Base-by-base conservation (phyloP, 2,329 filamentous ascomycete species). In the Colletotrichum magnum region DNA sequence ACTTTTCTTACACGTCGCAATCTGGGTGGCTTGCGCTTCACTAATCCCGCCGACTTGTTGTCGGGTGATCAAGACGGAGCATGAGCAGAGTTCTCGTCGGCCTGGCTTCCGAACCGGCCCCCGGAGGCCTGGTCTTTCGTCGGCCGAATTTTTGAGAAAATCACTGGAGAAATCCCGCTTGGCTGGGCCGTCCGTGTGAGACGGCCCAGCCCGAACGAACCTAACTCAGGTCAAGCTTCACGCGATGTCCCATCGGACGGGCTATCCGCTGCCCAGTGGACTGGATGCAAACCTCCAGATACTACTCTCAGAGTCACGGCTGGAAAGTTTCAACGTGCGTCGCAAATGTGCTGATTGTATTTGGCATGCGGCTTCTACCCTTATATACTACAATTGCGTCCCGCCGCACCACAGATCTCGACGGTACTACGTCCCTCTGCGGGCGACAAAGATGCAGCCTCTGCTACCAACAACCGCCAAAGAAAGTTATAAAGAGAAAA, bases 331-430 rank as follows among this genome's bases (percentile, higher is more conserved):
- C 21, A 2, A 4, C 12, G 4, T 18, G 52, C 53, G 39, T 28
- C 60, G 53, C 60, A 10, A 64, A 58, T 58, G 21, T 43, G 24
- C 60, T 43, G 53, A 45, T 56, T 43, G 16, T 43, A 41, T 4
- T 58, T 58, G 53, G 53, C 60, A 64, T 68, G 65, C 65, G 64
- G 39, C 60, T 68, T 36, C 60, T 68, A 68, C 65, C 26, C 39
- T 36, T 68, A 58, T 68, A 13, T 68, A 68, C 65, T 47, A 48
- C 52, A 13, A 16, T 47, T 24, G 60, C 60, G 41, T 41, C 59
- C 59, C 52, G 48, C 48, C 18, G 47, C 4, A 58, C 15, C 12
- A 10, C 60, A 64, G 47, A 51, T 48, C 41, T 43, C 41, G 18
- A 18, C 18, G 18, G 18, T n/a, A n/a, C n/a, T n/a, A n/a, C n/a